Base-by-base conservation (phyloP, 2,329 filamentous ascomycete genomes). In the Microcyclosporella mali region DNA sequence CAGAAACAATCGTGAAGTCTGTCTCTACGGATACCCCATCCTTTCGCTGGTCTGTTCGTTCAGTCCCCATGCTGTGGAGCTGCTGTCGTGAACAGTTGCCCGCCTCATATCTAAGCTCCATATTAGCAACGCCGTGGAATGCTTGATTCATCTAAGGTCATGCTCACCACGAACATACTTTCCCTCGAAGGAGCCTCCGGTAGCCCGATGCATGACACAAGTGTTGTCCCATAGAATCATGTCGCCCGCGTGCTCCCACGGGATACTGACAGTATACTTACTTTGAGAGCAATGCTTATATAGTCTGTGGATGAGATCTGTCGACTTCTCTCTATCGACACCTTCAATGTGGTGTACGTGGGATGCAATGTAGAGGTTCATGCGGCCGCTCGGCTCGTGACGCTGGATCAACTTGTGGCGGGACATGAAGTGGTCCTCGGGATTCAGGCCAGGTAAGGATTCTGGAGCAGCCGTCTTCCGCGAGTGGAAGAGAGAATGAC, bases 221-320 rank as follows among this genome's bases (percentile, higher is more conserved):
- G 73, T 72, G 55, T 81, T 81, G 51, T 81, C 77, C 77, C 78
- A 81, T 14, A 77, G 66, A 12, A 80, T 57, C 43, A 80, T 35
- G 53, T 80, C 77, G 0, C 73, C 69, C 0, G 61, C 53, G 6
- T 69, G 55, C 19, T 70, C 49, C 76, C 75, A 81, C 31, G 64
- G 56, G 3, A 78, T 65, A 4, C 61, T 65, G 6, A 71, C 45
- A 0, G 67, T 56, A 50, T 74, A 74, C 53, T 72, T 71, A 1
- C 65, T 57, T 59, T 74, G 69, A 4, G 68, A 70, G 0, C 66
- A 69, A 55, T 77, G 73, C 2, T 54, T 52, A 30, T 70, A 70
- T n/a, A 78, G 58, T n/a, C 47, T 57, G 10, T 65, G 56, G 2
- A 71, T 56, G 17, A 71, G 45, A 16, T 53, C 50, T 11, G 50